Percentiles rank a stretch among this genome's conserved stretches.
These are phyloP conservation scores for Elsinoe perseae DNA, from an alignment of 2,329 filamentous ascomycete genomes.

Conservation along the genomic window DNA sequence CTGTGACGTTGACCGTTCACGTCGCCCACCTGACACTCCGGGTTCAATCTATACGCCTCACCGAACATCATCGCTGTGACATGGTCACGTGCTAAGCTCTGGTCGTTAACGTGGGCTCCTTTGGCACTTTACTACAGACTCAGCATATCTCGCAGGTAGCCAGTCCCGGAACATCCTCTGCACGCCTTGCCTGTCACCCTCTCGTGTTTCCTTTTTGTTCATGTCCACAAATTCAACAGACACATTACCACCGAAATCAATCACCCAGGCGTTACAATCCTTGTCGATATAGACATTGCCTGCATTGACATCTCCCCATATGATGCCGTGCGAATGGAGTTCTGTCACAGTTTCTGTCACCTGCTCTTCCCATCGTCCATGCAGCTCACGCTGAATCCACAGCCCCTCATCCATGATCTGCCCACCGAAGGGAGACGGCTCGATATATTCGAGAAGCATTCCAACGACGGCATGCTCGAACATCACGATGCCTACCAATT, in stretches of 20 bases:
- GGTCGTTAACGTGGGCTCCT: not conserved
- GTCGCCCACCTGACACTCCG: not conserved
- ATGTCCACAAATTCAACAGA: slow-evolving; percentile 6
- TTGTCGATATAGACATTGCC: slow-evolving; percentile 24
- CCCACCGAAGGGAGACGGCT: not conserved
- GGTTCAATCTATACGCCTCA: not conserved
- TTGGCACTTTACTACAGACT: not conserved
- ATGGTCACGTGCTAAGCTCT: not conserved
- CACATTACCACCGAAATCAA: slow-evolving; percentile 22
- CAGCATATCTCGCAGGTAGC: slow-evolving; percentile 6
- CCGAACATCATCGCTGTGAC: not conserved
- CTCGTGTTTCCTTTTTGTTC: slow-evolving; percentile 1
- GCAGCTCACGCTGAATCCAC: not conserved
- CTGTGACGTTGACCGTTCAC: not conserved
- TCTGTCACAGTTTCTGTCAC: not conserved
- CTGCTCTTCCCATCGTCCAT: slow-evolving; percentile 3
- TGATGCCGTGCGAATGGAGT: slow-evolving; percentile 22
- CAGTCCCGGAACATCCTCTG: slow-evolving; percentile 1
- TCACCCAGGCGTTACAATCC: slow-evolving; percentile 22
- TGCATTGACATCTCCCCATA: slow-evolving; percentile 25
- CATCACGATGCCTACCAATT: not conserved
- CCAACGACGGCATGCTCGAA: not conserved
- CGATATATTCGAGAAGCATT: not conserved
- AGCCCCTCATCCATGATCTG: not conserved
- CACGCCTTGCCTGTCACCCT: slow-evolving; percentile 13